Evolutionary conservation across 768 basidiomycete species (phyloP).

Genomic region (Termitomyces sp.): DNA sequence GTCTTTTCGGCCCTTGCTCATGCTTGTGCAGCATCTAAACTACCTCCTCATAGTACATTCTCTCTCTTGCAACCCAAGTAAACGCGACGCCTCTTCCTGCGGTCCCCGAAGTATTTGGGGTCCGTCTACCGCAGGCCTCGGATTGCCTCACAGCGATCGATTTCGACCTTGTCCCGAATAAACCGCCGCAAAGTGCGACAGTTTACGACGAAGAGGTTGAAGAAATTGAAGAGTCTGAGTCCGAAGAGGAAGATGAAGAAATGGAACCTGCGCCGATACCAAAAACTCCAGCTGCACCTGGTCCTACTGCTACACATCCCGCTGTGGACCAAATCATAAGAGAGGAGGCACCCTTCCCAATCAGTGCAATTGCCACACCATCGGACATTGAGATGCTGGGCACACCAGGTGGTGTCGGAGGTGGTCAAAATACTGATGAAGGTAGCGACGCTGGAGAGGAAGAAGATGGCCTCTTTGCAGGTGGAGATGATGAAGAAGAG

Average conservation of each 20-base stretch:
- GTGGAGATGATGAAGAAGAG: slow-evolving; percentile 68
- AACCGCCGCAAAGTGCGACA: slow-evolving; percentile 72
- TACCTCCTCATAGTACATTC: slow-evolving; percentile 49
- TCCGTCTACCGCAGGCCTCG: slow-evolving; percentile 65
- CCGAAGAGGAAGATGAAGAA: slow-evolving; percentile 60
- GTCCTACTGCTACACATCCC: slow-evolving; percentile 19
- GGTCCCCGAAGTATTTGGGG: slow-evolving; percentile 86
- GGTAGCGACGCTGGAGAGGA: slow-evolving; percentile 72
- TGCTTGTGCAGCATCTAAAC: neutral
- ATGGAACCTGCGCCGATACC: slow-evolving; percentile 65
- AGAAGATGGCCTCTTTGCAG: slow-evolving; percentile 73
- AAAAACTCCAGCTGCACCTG: slow-evolving; percentile 18
- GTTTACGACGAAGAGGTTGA: slow-evolving; percentile 80
- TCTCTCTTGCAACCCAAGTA: slow-evolving; percentile 78
- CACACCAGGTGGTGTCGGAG: slow-evolving; percentile 31
- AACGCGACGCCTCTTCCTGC: slow-evolving; percentile 76
- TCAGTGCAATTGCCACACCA: slow-evolving; percentile 57
- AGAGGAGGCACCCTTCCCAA: slow-evolving; percentile 51
- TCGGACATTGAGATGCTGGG: slow-evolving; percentile 67
- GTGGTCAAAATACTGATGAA: slow-evolving; percentile 39
- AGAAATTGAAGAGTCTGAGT: slow-evolving; percentile 73
- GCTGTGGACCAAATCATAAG: slow-evolving; percentile 30
- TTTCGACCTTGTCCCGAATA: slow-evolving; percentile 84
- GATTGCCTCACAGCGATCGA: slow-evolving; percentile 77
- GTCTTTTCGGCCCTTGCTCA: slow-evolving; percentile 32